A percentile compares a stretch with the other conserved stretches of the same genome.
Conservation (phyloP, 2,329 filamentous ascomycete genomes). For the Trichoderma sp. region DNA sequence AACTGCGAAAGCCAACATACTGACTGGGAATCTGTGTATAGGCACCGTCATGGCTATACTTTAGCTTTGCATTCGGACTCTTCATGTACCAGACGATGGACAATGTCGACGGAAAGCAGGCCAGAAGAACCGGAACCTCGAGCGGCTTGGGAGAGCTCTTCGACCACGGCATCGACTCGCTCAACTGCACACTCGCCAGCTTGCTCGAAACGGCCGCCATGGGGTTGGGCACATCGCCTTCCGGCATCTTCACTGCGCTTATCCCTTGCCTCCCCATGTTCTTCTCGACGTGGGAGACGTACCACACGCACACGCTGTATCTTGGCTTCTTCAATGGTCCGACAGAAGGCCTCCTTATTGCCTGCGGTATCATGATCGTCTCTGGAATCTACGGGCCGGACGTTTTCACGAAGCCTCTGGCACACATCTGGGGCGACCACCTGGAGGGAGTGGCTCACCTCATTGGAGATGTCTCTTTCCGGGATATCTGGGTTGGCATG, state of each 20-base stretch:
- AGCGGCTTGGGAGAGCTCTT: slow-evolving; percentile 95
- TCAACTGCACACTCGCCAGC: slow-evolving; percentile 94
- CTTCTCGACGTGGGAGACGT: slow-evolving; percentile 99
- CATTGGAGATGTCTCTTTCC: slow-evolving; percentile 70
- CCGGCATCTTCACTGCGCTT: slow-evolving; percentile 87
- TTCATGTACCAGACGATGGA: slow-evolving; percentile 99
- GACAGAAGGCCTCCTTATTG: slow-evolving; percentile 90
- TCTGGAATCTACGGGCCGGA: slow-evolving; percentile 85
- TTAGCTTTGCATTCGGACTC: slow-evolving; percentile 89
- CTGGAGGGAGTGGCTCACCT: slow-evolving; percentile 53
- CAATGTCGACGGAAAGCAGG: slow-evolving; percentile 98
- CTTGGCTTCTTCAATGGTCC: slow-evolving; percentile 96
- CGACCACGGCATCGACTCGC: slow-evolving; percentile 96
- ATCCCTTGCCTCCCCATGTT: slow-evolving; percentile 96
- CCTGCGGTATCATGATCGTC: slow-evolving; percentile 78
- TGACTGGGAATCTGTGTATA: slow-evolving; percentile 34
- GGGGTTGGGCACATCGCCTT: slow-evolving; percentile 78
- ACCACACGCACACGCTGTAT: slow-evolving; percentile 96
- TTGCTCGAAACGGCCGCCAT: slow-evolving; percentile 90
- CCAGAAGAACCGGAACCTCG: slow-evolving; percentile 88
- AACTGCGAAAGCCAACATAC: background rate
- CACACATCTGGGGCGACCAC: slow-evolving; percentile 59
- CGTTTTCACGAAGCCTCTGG: slow-evolving; percentile 78
- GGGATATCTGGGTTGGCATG: slow-evolving; percentile 81
- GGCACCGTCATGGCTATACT: slow-evolving; percentile 90